Percentiles rank a stretch among this genome's conserved stretches.
These are phyloP conservation scores for Candida koratica DNA, from an alignment of 805 yeast genomes.

Conservation along the genomic window DNA sequence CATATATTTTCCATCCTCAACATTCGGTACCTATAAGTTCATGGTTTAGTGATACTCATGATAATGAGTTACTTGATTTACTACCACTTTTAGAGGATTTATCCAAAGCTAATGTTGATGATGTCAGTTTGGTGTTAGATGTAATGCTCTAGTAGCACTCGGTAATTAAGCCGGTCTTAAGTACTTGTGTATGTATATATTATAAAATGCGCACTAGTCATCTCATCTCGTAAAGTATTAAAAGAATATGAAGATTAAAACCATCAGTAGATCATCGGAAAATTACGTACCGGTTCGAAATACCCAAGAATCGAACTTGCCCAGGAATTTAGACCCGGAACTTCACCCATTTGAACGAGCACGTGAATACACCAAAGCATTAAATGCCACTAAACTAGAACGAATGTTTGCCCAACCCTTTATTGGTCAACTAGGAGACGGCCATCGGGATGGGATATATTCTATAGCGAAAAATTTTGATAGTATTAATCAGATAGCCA, in stretches of 20 bases:
- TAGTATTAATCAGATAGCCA: conserved; percentile 69
- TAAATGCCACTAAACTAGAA: conserved; percentile 92
- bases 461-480: conserved; percentile 74
- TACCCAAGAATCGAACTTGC: conserved; percentile 80
- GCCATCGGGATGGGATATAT: conserved; percentile 94
- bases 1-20: conserved; percentile 96
- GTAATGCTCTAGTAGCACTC: conserved; percentile 40
- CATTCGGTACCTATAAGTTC: conserved; percentile 95
- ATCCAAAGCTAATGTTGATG: conserved; percentile 67
- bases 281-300: conserved; percentile 88
- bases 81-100: conserved; percentile 87
- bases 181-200: conserved; percentile 2
- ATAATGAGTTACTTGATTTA: conserved; percentile 88
- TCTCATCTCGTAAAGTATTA: too few species aligned
- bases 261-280: conserved; percentile 86
- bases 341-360: conserved; percentile 97
- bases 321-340: conserved; percentile 89
- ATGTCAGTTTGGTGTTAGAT: conserved; percentile 82
- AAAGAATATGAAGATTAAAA: conserved; percentile 65
- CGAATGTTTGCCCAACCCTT: conserved; percentile 98
- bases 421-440: conserved; percentile 89
- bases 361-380: conserved; percentile 89
- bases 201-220: conserved; percentile 1
- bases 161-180: conserved; percentile 15
- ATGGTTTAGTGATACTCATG: conserved; percentile 98